Evolutionary conservation across 2,329 filamentous ascomycete species (phyloP).

Genomic region (Fusarium protoensiforme): DNA sequence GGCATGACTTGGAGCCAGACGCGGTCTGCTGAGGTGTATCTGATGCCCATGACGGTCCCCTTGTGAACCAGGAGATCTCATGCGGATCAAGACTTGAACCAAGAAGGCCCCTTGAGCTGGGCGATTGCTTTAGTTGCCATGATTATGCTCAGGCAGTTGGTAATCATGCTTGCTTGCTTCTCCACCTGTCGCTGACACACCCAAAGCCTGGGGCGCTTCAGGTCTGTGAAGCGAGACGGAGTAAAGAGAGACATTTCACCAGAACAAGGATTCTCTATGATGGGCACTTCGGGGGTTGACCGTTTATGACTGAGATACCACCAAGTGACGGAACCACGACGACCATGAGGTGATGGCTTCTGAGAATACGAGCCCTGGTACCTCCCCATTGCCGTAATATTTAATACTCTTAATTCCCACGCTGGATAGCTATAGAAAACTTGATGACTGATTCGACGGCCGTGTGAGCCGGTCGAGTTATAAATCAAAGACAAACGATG

Average conservation of each 20-base stretch:
- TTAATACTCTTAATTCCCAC: not conserved
- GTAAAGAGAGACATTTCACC: not conserved
- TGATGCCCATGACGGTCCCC: not conserved
- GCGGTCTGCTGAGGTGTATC: not conserved
- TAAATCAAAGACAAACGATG: not conserved
- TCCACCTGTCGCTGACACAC: not conserved
- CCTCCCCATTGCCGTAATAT: not conserved
- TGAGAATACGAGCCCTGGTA: not conserved
- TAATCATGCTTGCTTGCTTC: not conserved
- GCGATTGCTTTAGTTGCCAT: not conserved
- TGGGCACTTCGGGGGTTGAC: not conserved
- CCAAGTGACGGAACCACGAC: not conserved
- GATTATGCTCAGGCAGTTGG: not conserved
- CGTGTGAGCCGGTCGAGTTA: not conserved
- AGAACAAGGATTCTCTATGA: not conserved
- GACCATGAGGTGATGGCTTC: not conserved
- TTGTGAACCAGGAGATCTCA: not conserved
- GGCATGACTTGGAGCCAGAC: not conserved
- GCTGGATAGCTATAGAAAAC: not conserved
- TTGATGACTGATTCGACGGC: not conserved
- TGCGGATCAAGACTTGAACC: no score
- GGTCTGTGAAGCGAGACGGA: not conserved
- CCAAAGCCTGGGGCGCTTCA: not conserved
- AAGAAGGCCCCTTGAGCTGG: not conserved
- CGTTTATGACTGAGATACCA: not conserved